Percentiles rank a stretch among this genome's conserved stretches.
phyloP scores from a whole-genome alignment of 2,329 filamentous ascomycete species.

The Exophiala spinifera region DNA sequence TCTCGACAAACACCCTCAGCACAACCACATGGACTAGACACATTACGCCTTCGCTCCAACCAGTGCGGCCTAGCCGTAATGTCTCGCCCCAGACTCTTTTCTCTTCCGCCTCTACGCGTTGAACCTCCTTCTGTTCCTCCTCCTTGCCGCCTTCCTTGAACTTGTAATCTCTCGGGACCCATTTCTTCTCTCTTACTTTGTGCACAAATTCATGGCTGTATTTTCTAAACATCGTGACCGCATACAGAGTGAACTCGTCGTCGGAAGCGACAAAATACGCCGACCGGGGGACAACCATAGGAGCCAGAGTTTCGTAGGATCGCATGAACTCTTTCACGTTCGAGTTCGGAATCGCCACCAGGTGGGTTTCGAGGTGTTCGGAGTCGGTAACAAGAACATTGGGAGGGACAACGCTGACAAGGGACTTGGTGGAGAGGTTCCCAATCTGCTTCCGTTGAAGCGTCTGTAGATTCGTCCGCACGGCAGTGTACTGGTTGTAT shows the following conservation, averaged over 20 bases:
- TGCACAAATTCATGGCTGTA: constrained; percentile 80
- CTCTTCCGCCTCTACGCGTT: constrained; percentile 78
- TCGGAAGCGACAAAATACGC: constrained; percentile 76
- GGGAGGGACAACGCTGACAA: constrained; percentile 83
- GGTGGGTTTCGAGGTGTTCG: constrained; percentile 94
- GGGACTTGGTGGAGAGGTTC: constrained; percentile 89
- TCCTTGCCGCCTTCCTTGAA: constrained; percentile 86
- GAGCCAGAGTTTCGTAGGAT: constrained; percentile 80
- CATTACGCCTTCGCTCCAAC: constrained; percentile 95
- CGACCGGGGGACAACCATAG: constrained; percentile 92
- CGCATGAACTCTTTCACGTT: constrained; percentile 83
- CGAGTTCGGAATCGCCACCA: constrained; percentile 80
- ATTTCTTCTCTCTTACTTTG: constrained; percentile 88
- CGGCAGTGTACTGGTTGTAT: constrained; percentile 87
- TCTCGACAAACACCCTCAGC: constrained; percentile 92
- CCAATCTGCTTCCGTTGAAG: constrained; percentile 88
- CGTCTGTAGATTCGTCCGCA: constrained; percentile 78
- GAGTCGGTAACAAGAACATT: constrained; percentile 72
- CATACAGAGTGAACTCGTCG: constrained; percentile 83
- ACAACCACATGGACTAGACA: constrained; percentile 91
- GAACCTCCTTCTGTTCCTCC: constrained; percentile 82
- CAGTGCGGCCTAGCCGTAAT: constrained; percentile 79
- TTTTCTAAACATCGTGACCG: constrained; percentile 93
- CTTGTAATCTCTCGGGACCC: constrained; percentile 92
- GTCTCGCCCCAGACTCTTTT: constrained; percentile 91